Base-by-base conservation (phyloP, 805 yeast species). In the Pichia nakasei region DNA sequence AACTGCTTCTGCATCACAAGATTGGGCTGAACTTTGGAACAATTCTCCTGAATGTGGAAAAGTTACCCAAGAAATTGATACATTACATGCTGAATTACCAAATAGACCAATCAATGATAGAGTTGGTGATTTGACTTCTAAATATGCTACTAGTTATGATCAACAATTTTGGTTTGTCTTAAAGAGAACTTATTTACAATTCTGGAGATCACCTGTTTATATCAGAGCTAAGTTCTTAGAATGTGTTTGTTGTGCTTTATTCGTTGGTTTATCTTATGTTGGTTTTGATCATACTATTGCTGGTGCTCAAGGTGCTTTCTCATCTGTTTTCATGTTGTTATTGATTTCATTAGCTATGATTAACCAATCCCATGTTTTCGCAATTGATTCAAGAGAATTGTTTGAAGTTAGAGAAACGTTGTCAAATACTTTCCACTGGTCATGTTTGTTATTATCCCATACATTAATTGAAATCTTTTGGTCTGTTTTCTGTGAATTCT, bases 361-460 rank as follows among this genome's bases (percentile, higher is more conserved):
- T 45, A 78, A 81, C 54, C 86, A 82, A 61, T 71, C 78, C 43
- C 83, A 79, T 55, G 78, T 72, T 20, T 72, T 72, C 49, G 80
- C 80, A 32, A 68, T 72, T 41, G 69, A 65, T 18, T 67, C 78
- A 21, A 72, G 87, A 57, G 82, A 77, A 42, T 60, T 81, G 36
- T 82, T 64, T 52, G 88, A 82, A 63, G 83, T 75, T 11, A 72
- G 89, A 57, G 89, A 82, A 56, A 69, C 76, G 22, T 69, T 78
- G 41, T 78, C 85, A 7, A 82, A 80, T 56, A 82, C 85, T 41
- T 82, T 76, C 67, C 82, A 79, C 53, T 82, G 88, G 88, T 67
- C 78, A 32, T 59, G 73, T 36, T 63, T 82, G 60, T 56, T 80
- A 36, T 40, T 79, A 17, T 64, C 80, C 2, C 79, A 78, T 52